Evolutionary conservation across 2,329 filamentous ascomycete genomes (phyloP).

Genomic region (Keithomyces neogunnii): DNA sequence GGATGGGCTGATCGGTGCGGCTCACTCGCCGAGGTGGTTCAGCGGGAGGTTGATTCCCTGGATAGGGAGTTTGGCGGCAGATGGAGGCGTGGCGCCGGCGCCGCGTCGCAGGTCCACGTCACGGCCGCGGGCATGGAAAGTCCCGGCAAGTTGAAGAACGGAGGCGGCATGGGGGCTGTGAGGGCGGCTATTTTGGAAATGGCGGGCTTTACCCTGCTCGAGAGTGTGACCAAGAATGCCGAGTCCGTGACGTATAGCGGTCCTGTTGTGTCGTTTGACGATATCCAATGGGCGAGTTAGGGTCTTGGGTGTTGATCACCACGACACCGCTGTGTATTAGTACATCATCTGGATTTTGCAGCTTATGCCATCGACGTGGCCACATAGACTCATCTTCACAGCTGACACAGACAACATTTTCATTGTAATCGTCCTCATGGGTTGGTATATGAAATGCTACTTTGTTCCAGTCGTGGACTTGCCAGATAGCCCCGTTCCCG

Average conservation of each 20-base stretch:
- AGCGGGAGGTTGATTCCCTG: slow-evolving; percentile 17
- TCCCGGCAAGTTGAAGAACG: slow-evolving; percentile 21
- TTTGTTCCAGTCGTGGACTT: slow-evolving; percentile 8
- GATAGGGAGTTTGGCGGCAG: slow-evolving; percentile 13
- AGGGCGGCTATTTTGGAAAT: slow-evolving; percentile 31
- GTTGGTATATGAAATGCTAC: neutral
- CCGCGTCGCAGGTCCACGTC: slow-evolving; percentile 22
- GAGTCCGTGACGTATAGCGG: slow-evolving; percentile 27
- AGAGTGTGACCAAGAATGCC: slow-evolving; percentile 24
- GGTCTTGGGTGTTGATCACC: slow-evolving; percentile 1
- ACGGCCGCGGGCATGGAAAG: slow-evolving; percentile 29
- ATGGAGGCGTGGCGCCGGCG: slow-evolving; percentile 21
- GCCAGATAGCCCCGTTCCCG: slow-evolving; percentile 28
- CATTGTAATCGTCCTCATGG: no score
- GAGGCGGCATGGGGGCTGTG: slow-evolving; percentile 31
- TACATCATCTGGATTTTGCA: no score
- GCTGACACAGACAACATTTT: no score
- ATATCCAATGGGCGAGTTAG: slow-evolving; percentile 26
- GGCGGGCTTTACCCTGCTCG: slow-evolving; percentile 25
- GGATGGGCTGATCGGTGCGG: slow-evolving; percentile 20
- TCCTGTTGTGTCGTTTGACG: slow-evolving; percentile 29
- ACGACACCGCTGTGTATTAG: neutral
- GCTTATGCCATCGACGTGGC: no score
- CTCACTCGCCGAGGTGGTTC: slow-evolving; percentile 17
- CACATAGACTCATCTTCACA: no score